phyloP scores from a whole-genome alignment of 2,329 filamentous ascomycete species.

The Septoria petroselini region DNA sequence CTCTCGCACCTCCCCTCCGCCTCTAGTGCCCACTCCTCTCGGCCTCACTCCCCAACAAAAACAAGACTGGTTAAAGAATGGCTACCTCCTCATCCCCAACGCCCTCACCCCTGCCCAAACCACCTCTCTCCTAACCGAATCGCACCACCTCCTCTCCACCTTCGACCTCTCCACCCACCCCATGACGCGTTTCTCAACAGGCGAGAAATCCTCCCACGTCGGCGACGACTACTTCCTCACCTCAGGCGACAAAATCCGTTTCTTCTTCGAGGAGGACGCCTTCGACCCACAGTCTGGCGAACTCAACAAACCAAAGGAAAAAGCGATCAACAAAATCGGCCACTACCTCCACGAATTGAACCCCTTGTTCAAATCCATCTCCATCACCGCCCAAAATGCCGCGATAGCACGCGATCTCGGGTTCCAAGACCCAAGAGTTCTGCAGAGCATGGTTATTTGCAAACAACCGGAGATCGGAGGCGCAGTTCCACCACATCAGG shows the following conservation, averaged over 20 bases:
- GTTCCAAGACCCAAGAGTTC: conserved; percentile 69
- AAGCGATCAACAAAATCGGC: conserved; percentile 71
- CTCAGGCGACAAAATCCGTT: conserved; percentile 87
- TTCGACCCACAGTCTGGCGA: conserved; percentile 59
- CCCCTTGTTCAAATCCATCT: conserved; percentile 49
- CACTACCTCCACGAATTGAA: conserved; percentile 51
- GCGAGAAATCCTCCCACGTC: conserved; percentile 70
- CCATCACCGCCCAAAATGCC: conserved; percentile 54
- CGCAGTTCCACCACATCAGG: conserved; percentile 85
- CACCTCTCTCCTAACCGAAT: conserved; percentile 67
- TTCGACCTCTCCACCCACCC: conserved; percentile 83
- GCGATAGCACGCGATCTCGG: conserved; percentile 68
- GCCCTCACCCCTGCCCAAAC: conserved; percentile 68
- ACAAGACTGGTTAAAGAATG: conserved; percentile 69
- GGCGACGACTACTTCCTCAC: conserved; percentile 92
- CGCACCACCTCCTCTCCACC: conserved; percentile 66
- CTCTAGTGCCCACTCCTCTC: conserved; percentile 19
- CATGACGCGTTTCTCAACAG: conserved; percentile 90
- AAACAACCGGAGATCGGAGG: conserved; percentile 97
- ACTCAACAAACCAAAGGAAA: conserved; percentile 74
- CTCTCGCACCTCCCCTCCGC: conserved; percentile 33
- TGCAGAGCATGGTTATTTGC: conserved; percentile 98
- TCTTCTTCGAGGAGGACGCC: conserved; percentile 96
- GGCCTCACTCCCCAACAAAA: conserved; percentile 69
- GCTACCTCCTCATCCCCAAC: conserved; percentile 82